Evolutionary conservation across 495 filamentous ascomycete species (phyloP), one percentile per base, ranked within the genome.

Genomic region (Achaetomiella virescens): DNA sequence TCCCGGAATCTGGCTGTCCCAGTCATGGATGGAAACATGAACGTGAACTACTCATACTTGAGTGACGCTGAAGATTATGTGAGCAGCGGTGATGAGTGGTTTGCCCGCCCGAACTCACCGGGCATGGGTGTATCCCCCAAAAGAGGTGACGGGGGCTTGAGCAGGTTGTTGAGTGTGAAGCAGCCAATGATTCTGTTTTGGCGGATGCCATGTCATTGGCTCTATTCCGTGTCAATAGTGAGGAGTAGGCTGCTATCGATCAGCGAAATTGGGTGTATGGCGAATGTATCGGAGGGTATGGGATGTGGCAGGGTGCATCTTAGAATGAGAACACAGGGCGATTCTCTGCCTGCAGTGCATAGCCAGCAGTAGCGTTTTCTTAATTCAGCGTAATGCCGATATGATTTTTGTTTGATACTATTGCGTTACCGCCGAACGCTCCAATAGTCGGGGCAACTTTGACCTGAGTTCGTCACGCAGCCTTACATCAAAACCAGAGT

Each of bases 181-280:
- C 46, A 45, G 36, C 67, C 67, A 2, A 46, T 11, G 59, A 57
- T 21, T 59, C 60, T 10, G 59, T 70, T 1, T 27, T 70, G 33
- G 61, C 60, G 2, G 67, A 70, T 49, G 67, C 67, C 11, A 66
- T 70, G 65, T 61, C 67, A 1, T 29, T 70, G 58, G 67, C 67
- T 0, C 18, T 70, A 44, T 70, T 70, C 42, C 53, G 67, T 0
- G 61, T 70, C 6, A 20, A 17, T 17, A 43, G 2, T 55, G 20
- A 56, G 17, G 7, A 7, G 17, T 15, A 29, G 21, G 37, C 8
- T 29, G 41, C 37, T 7, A 14, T 47, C 9, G 33, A 7, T 41
- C 11, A 18, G 10, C 12, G 21, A 1, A 14, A 3, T n/a, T 21
- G 6, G 42, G 17, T 14, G 12, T n/a, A n/a, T n/a, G n/a, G n/a